Conservation (phyloP, 352 stramenopile genomes). For the Pythium periplocum region DNA sequence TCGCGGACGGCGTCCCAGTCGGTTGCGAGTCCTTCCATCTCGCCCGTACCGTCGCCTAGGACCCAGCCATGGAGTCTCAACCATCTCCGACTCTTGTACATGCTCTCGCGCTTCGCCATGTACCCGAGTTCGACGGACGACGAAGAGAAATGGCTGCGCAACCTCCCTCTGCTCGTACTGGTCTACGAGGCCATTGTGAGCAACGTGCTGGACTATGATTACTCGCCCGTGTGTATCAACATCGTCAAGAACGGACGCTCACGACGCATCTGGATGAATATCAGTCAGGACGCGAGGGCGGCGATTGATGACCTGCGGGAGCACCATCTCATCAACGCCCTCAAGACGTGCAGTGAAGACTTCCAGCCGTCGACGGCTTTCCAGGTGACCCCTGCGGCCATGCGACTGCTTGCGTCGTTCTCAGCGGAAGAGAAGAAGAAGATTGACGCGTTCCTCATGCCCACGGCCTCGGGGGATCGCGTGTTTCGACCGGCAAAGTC, state of each 20-base stretch:
- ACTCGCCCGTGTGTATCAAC: conserved; percentile 92
- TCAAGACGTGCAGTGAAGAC: conserved; percentile 91
- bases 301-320: conserved; percentile 95
- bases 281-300: conserved; percentile 93
- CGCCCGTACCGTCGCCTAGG: not conserved
- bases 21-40: too few relatives aligned
- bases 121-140: conserved; percentile 83
- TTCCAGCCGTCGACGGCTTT: conserved; percentile 96
- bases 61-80: conserved; percentile 63
- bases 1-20: too few relatives aligned
- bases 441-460: conserved; percentile 57
- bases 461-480: conserved; percentile 17
- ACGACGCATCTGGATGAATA: conserved; percentile 90
- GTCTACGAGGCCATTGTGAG: conserved; percentile 96
- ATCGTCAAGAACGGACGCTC: conserved; percentile 90
- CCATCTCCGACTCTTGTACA: conserved; percentile 94
- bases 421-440: conserved; percentile 35
- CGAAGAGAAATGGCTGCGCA: conserved; percentile 95
- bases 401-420: conserved; percentile 36
- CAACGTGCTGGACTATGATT: conserved; percentile 95
- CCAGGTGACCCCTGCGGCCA: conserved; percentile 63
- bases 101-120: conserved; percentile 95
- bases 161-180: conserved; percentile 93
- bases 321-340: conserved; percentile 92
- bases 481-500: conserved; percentile 51